phyloP scores from a whole-genome alignment of 805 yeast genomes.

The Cyberlindnera nakhonratchasimensis region DNA sequence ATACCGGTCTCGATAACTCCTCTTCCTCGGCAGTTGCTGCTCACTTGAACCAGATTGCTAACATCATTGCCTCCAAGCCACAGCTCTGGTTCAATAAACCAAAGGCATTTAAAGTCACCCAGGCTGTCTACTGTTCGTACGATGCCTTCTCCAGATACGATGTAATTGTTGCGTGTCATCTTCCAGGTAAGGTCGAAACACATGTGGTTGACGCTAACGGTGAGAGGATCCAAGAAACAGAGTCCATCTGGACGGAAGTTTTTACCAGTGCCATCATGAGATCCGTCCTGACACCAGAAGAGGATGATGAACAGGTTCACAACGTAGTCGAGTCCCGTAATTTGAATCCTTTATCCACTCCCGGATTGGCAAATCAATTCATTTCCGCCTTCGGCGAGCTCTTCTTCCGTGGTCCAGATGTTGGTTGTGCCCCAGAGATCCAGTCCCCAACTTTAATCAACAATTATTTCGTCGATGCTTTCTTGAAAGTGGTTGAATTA shows the following conservation, averaged over 20 bases:
- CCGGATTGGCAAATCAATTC: constrained; percentile 49
- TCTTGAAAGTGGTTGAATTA: constrained; percentile 57
- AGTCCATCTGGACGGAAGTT: constrained; percentile 52
- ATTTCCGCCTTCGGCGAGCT: constrained; percentile 62
- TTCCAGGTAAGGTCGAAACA: constrained; percentile 71
- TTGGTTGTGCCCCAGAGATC: constrained; percentile 65
- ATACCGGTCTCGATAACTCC: constrained; percentile 72
- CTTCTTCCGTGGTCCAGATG: constrained; percentile 59
- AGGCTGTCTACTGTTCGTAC: constrained; percentile 66
- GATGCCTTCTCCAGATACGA: constrained; percentile 70
- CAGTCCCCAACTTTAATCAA: constrained; percentile 62
- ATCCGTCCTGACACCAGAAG: constrained; percentile 60
- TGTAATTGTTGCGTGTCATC: constrained; percentile 65
- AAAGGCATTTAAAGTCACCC: constrained; percentile 66
- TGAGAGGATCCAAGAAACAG: constrained; percentile 48
- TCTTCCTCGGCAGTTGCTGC: constrained; percentile 78
- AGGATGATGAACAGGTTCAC: constrained; percentile 70
- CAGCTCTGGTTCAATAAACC: constrained; percentile 82
- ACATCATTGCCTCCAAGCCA: constrained; percentile 53
- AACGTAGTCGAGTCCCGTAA: constrained; percentile 81
- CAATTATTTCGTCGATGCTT: constrained; percentile 75
- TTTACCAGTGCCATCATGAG: constrained; percentile 66
- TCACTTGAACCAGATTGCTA: constrained; percentile 63
- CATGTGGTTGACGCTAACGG: constrained; percentile 44
- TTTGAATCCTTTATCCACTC: constrained; percentile 65